Evolutionary conservation across 2,329 filamentous ascomycete genomes (phyloP), one percentile per base, ranked within the genome.

Genomic region (Zymoseptoria tritici): DNA sequence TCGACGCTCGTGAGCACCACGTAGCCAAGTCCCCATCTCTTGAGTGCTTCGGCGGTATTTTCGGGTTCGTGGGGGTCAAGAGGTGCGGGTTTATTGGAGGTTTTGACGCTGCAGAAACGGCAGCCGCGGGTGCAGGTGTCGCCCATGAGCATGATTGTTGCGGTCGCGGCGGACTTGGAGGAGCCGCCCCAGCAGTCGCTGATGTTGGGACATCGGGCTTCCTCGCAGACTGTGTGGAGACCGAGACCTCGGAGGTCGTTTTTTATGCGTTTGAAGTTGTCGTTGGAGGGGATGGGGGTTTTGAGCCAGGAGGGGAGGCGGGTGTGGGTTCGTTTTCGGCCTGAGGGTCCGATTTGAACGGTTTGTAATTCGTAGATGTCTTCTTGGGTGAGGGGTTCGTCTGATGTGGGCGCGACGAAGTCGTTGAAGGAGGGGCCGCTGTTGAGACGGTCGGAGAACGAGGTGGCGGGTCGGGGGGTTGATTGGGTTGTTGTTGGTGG

Each of bases 91-190:
- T 80, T 78, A 51, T 89, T 86, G 60, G 80, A 87, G 2, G 94
- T 99, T 82, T 97, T 97, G 56, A 99, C 94, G 66, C 88, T 91
- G 82, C 94, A 99, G 80, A 99, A 99, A 57, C 94, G 85, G 77
- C 94, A 99, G 19, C 93, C 94, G 61, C 94, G 84, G 19, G 94
- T 99, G 77, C 94, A 99, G 8, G 93, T 97, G 75, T 99, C 94
- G 65, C 94, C 94, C 92, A 97, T 97, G 54, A 99, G 80, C 94
- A 99, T 99, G 76, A 99, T 97, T 9, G 94, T 99, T 2, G 94
- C 94, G 31, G 94, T 99, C 4, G 94, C 94, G 24, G 91, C 88
- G 66, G 85, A 87, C 79, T 96, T 96, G 74, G 88, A 85, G 72
- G 82, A 85, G 36, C 94, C 94, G 62, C 94, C 94, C 94, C 94